Conservation (phyloP, 129 eudicot genomes). For the Artemisia tridentata region DNA sequence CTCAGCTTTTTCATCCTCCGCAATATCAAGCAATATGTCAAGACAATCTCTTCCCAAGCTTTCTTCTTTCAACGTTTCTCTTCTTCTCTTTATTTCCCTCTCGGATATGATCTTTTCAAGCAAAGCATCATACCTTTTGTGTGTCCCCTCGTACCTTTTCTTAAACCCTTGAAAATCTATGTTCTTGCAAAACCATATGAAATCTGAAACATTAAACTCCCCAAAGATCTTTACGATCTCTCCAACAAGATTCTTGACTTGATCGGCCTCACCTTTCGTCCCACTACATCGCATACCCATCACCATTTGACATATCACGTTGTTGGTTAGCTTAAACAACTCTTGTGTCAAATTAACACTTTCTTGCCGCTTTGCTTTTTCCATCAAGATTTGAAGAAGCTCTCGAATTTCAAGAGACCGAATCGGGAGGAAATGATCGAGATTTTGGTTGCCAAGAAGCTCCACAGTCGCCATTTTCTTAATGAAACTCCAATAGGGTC, state of each 20-base stretch:
- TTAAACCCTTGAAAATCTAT: constrained; percentile 38
- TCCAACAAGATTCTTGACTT: constrained; percentile 37
- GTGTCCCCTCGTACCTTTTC: constrained; percentile 35
- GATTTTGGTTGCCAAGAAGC: constrained; percentile 40
- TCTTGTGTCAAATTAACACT: constrained; percentile 41
- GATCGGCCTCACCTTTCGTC: constrained; percentile 43
- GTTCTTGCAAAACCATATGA: constrained; percentile 42
- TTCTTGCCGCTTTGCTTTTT: constrained; percentile 28
- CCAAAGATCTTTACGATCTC: constrained; percentile 53
- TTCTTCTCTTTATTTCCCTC: constrained; percentile 36
- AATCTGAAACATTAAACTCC: constrained; percentile 48
- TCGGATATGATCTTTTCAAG: constrained; percentile 37
- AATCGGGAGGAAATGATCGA: constrained; percentile 43
- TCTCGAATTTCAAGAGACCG: constrained; percentile 27
- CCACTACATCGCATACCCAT: constrained; percentile 46
- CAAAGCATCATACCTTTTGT: constrained; percentile 35
- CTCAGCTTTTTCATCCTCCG: constrained; percentile 43
- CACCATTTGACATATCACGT: constrained; percentile 50
- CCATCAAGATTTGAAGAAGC: constrained; percentile 17
- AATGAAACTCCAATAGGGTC: constrained; percentile 54
- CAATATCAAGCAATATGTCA: constrained; percentile 51
- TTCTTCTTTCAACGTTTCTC: constrained; percentile 11
- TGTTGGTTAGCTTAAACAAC: constrained; percentile 45
- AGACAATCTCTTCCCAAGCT: constrained; percentile 46
- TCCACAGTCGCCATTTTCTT: constrained; percentile 47